Evolutionary conservation across 1,284 basidiomycete genomes (phyloP), one percentile per base, ranked within the genome.

Genomic region (Ustilago tritici): DNA sequence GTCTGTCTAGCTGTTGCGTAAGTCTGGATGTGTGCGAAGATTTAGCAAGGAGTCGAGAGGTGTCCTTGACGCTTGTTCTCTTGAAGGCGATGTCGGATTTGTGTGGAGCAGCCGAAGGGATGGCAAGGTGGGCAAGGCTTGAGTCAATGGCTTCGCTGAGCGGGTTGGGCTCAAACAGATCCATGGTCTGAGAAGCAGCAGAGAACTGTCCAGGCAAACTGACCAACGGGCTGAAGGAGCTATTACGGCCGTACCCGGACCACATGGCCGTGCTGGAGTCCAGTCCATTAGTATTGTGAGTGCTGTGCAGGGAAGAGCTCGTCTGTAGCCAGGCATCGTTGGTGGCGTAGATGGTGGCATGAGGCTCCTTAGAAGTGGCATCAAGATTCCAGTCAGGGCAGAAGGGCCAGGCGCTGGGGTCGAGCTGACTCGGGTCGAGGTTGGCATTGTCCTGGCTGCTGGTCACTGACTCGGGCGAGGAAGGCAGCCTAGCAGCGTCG

Each of bases 381-480:
- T 32, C 41, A 5, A 49, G 23, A 4, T n/a, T 17, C 61, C 61
- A 63, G 19, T n/a, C 36, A 3, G 54, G 54, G 41, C 6, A 43
- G 35, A 40, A 63, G 14, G 41, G 2, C 53, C 41, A 49, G 12
- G 40, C 50, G 14, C 47, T 17, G 17, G 23, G 23, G 49, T 32
- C 49, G 15, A 46, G 19, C 11, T 50, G 23, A 7, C 28, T 50
- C 12, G 49, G 9, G 31, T 11, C 15, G 2, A 50, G 14, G 14
- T 36, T 19, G 52, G 3, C 9, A 36, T 35, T 36, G 5, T 32
- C 14, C 52, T 41, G n/a, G 38, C 35, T 17, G 35, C 59, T 67
- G 4, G 31, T 5, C 8, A 56, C 56, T 7, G 52, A 63, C 1
- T 12, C 31, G 14, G 56, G 41, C 28, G 61, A 69, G 36, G 66